phyloP scores from a whole-genome alignment of 768 basidiomycete genomes.

The Lactifluus hygrophoroides region DNA sequence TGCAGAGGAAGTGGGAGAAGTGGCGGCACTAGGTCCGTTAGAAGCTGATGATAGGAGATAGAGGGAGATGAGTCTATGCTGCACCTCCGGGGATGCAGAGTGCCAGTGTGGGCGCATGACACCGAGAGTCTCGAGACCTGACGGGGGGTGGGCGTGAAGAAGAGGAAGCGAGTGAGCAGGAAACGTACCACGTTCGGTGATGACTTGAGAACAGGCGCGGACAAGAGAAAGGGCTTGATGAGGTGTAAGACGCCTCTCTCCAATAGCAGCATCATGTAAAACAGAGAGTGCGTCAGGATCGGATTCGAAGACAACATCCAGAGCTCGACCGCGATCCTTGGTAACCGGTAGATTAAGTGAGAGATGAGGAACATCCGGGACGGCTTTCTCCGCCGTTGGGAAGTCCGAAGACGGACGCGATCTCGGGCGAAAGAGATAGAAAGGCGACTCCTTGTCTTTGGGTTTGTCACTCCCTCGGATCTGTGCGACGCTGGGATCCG shows the following conservation, averaged over 20 bases:
- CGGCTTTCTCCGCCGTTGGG: conserved; percentile 28
- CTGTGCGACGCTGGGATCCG: conserved; percentile 25
- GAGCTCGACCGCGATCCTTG: conserved; percentile 39
- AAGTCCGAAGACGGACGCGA: conserved; percentile 33
- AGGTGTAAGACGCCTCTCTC: conserved; percentile 49
- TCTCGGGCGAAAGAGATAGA: conserved; percentile 44
- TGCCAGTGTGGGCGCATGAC: conserved; percentile 85
- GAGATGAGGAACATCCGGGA: conserved; percentile 40
- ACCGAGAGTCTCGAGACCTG: conserved; percentile 75
- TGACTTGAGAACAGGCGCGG: conserved; percentile 58
- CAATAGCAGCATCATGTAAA: conserved; percentile 47
- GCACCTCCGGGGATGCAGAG: conserved; percentile 61
- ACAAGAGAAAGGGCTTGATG: conserved; percentile 56
- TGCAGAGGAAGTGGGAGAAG: conserved; percentile 42
- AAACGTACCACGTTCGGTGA: conserved; percentile 51
- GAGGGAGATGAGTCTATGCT: conserved; percentile 59
- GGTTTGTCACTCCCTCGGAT: conserved; percentile 31
- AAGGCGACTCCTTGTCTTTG: conserved; percentile 33
- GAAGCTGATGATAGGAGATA: conserved; percentile 58
- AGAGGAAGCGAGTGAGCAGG: conserved; percentile 6
- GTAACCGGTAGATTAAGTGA: conserved; percentile 53
- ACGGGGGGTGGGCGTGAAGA: conserved; percentile 10
- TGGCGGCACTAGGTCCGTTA: conserved; percentile 37
- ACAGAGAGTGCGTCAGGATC: conserved; percentile 41
- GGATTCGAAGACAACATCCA: conserved; percentile 53